These are phyloP conservation scores for Sarcodon sp. DNA, from an alignment of 768 basidiomycete genomes.

Conservation along the genomic window DNA sequence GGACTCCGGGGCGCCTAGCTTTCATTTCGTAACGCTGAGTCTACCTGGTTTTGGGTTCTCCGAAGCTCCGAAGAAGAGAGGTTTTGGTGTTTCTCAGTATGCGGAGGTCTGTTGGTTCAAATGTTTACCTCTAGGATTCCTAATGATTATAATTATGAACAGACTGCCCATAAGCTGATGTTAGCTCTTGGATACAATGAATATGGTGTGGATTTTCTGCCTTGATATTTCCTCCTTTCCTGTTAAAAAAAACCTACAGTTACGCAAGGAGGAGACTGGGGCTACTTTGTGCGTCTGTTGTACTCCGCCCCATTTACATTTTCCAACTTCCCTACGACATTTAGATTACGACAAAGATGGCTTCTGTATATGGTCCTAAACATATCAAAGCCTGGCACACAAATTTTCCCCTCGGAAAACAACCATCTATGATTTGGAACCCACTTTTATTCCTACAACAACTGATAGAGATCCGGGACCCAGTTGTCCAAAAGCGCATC, in stretches of 20 bases:
- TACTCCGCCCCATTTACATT: too few relatives aligned
- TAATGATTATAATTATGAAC: not conserved
- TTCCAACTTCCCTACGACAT: too few relatives aligned
- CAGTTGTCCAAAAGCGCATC: too few relatives aligned
- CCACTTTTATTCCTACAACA: too few relatives aligned
- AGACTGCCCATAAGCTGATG: not conserved
- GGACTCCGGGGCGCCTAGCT: constrained; percentile 8
- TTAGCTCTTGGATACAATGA: not conserved
- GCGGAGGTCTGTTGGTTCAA: constrained; percentile 10
- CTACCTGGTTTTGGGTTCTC: constrained; percentile 17
- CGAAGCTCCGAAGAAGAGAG: constrained; percentile 11
- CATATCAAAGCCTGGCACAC: too few relatives aligned
- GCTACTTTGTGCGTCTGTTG: too few relatives aligned
- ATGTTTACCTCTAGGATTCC: not conserved
- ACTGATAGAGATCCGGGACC: too few relatives aligned
- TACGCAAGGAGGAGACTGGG: constrained; percentile 35
- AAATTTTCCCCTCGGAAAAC: too few relatives aligned
- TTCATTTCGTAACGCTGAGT: constrained; percentile 16
- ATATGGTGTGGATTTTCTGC: not conserved
- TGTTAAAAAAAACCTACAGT: constrained; percentile 16
- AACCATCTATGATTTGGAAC: too few relatives aligned
- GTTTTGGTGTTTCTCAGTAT: constrained; percentile 12
- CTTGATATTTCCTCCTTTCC: not conserved
- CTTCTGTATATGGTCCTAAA: too few relatives aligned
- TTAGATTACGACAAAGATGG: too few relatives aligned